phyloP scores from a whole-genome alignment of 2,329 filamentous ascomycete genomes.

The Fusarium nisikadoi region DNA sequence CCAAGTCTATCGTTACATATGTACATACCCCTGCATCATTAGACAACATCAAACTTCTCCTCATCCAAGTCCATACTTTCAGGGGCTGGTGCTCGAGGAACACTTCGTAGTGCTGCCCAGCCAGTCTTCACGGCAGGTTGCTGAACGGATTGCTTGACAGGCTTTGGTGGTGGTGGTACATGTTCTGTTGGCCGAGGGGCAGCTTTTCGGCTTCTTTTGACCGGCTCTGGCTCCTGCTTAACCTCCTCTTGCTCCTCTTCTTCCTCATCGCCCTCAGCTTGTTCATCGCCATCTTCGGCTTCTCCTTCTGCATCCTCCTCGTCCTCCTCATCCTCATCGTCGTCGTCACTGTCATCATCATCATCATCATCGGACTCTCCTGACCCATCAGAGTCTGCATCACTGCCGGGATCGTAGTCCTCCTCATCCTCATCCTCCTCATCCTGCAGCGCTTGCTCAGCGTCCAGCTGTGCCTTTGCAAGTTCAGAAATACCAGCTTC shows the following conservation, averaged over 20 bases:
- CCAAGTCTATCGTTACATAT: constrained; percentile 18
- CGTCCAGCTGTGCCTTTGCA: constrained; percentile 61
- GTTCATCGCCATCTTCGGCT: constrained; percentile 32
- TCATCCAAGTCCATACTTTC: constrained; percentile 49
- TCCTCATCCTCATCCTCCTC: constrained; percentile 74
- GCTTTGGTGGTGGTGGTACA: constrained; percentile 14
- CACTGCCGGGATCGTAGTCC: constrained; percentile 72
- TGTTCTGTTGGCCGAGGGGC: background rate
- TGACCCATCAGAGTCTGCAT: constrained; percentile 68
- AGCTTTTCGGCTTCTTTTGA: background rate
- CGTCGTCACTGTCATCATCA: constrained; percentile 52
- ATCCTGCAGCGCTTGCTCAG: constrained; percentile 65
- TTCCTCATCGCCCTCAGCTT: constrained; percentile 36
- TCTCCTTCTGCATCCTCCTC: constrained; percentile 40
- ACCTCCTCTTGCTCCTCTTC: constrained; percentile 37
- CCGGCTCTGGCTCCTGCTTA: constrained; percentile 22
- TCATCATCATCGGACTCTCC: constrained; percentile 65
- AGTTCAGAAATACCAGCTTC: constrained; percentile 60
- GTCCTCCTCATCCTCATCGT: constrained; percentile 49
- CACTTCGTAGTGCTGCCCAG: constrained; percentile 47
- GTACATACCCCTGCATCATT: background rate
- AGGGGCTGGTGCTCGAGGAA: constrained; percentile 30
- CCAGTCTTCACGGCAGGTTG: constrained; percentile 42
- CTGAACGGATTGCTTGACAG: constrained; percentile 7
- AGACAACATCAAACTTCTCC: constrained; percentile 49